Conservation (phyloP, 2,329 filamentous ascomycete species). For the Trichothecium roseum region DNA sequence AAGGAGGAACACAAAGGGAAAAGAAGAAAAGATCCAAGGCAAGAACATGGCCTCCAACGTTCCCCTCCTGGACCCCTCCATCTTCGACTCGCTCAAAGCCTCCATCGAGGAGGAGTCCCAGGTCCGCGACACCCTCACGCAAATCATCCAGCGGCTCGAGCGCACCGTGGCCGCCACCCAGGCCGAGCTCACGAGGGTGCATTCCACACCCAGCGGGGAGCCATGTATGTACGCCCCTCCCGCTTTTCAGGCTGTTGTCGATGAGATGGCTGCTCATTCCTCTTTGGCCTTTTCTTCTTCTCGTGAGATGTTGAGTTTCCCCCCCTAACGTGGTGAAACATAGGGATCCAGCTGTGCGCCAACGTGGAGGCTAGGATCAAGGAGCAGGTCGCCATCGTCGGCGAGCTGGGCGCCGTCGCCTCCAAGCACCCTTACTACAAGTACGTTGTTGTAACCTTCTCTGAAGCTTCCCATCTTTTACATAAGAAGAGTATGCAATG, state of each 20-base stretch:
- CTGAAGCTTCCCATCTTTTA: too few species aligned
- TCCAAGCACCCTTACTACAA: slow-evolving; percentile 95
- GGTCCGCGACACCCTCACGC: slow-evolving; percentile 73
- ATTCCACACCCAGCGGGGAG: slow-evolving; percentile 62
- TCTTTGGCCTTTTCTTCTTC: neutral
- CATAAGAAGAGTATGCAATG: too few species aligned
- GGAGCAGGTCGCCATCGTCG: slow-evolving; percentile 61
- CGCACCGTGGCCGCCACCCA: slow-evolving; percentile 74
- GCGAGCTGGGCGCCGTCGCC: slow-evolving; percentile 60
- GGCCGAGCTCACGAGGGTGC: slow-evolving; percentile 76
- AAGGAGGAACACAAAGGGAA: too few species aligned
- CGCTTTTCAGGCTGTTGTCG: too few species aligned
- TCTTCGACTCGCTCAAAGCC: slow-evolving; percentile 79
- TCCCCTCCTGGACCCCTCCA: slow-evolving; percentile 55
- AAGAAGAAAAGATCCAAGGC: too few species aligned
- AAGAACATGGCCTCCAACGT: slow-evolving; percentile 22
- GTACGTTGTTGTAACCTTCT: slow-evolving; percentile 30
- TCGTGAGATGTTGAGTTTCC: slow-evolving; percentile 26
- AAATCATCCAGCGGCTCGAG: slow-evolving; percentile 73
- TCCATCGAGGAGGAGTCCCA: slow-evolving; percentile 82
- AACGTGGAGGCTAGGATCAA: slow-evolving; percentile 63
- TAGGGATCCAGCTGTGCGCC: slow-evolving; percentile 40
- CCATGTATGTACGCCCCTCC: slow-evolving; percentile 35
- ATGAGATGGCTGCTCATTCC: neutral
- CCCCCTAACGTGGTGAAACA: too few species aligned